Base-by-base conservation (phyloP, 2,329 filamentous ascomycete genomes). In the Aureobasidium sp. region DNA sequence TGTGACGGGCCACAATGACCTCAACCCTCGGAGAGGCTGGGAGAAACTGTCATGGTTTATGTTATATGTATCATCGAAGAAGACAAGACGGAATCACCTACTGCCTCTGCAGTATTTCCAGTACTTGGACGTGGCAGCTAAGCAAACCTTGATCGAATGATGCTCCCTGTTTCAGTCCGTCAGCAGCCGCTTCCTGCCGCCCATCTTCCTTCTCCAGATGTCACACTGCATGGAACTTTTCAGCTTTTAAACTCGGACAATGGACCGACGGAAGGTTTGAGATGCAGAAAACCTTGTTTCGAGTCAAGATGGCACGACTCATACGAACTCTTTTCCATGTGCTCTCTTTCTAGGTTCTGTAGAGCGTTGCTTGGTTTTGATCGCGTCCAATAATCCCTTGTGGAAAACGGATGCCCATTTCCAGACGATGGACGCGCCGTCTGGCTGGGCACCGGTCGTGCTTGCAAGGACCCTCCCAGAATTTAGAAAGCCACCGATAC, bases 301-400 rank as follows among this genome's bases (percentile, higher is more conserved):
- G 55, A 48, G 55, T 58, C 55, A 58, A 27, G 20, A 5, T 36
- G 25, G 31, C 15, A 39, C 55, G 42, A 48, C 34, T 58, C 53
- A 41, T 25, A 57, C 53, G 53, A 57, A 57, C 53, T 42, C 53
- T 57, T 58, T 34, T 58, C 55, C 55, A 58, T 58, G 55, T 58
- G 55, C 29, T 58, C 29, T 44, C 20, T 44, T 8, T 45, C 42
- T 36, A 47, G 41, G 42, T 27, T 58, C 55, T 29, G 42, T 58
- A 39, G 34, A 58, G 25, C 20, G 22, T 29, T 39, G 22, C 51
- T 42, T 41, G 31, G 31, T 34, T 11, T 12, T 34, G 31, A 34
- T 25, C 25, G 37, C 9, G 31, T 31, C 27, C 20, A 25, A 25
- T 20, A 25, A 25, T 20, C 36, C 51, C 22, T 55, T 3, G 36